phyloP scores from a whole-genome alignment of 345 rosid species.

The Camelina laxa region DNA sequence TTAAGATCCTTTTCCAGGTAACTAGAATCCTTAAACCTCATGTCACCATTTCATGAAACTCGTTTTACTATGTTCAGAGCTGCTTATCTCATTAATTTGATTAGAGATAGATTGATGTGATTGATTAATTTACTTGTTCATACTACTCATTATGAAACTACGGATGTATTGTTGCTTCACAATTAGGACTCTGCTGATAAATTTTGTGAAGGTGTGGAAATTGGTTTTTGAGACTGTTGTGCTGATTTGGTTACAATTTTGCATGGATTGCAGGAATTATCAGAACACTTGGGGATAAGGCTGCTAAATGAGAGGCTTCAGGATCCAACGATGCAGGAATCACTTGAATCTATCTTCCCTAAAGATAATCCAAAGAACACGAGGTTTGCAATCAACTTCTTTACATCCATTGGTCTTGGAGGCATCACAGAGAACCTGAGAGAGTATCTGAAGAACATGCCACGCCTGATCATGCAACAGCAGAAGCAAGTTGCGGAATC shows the following conservation, averaged over 20 bases:
- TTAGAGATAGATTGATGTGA: slow-evolving; percentile 4
- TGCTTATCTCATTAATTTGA: slow-evolving; percentile 7
- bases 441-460: slow-evolving; percentile 94
- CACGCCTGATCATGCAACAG: slow-evolving; percentile 90
- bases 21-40: slow-evolving; percentile 24
- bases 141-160: slow-evolving; percentile 1
- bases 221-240: background rate
- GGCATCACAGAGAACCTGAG: slow-evolving; percentile 93
- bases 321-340: slow-evolving; percentile 72
- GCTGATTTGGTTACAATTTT: slow-evolving; percentile 17
- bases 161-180: background rate
- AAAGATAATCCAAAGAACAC: slow-evolving; percentile 95
- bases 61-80: slow-evolving; percentile 15
- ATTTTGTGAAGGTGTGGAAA: background rate
- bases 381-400: slow-evolving; percentile 82
- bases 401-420: slow-evolving; percentile 96
- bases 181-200: background rate
- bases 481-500: slow-evolving; percentile 59
- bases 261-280: slow-evolving; percentile 64
- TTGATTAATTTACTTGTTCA: slow-evolving; percentile 8
- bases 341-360: slow-evolving; percentile 85
- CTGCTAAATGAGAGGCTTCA: slow-evolving; percentile 78
- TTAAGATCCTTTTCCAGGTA: slow-evolving; percentile 98
- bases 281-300: slow-evolving; percentile 88
- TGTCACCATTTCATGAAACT: slow-evolving; percentile 6